Conservation (phyloP, 768 basidiomycete species). For the Leccinum subgranulosum region DNA sequence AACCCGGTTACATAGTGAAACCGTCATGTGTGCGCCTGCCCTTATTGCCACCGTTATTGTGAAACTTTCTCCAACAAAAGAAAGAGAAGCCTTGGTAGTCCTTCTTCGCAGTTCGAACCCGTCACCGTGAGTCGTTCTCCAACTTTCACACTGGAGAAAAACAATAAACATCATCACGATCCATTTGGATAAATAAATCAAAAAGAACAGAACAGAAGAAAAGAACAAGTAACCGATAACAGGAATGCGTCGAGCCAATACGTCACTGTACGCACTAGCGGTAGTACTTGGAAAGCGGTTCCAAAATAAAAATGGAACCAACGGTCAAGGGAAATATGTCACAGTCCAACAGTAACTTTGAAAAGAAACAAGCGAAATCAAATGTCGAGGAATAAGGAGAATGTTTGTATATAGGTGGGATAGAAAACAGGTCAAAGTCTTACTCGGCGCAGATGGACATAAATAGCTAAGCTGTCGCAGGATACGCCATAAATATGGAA, state of each 20-base stretch:
- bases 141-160: neutral
- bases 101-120: neutral
- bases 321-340: slow-evolving; percentile 2
- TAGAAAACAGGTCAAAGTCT: neutral
- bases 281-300: slow-evolving; percentile 16
- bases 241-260: slow-evolving; percentile 19
- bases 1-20: no score
- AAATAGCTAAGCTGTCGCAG: slow-evolving; percentile 26
- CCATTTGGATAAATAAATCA: slow-evolving; percentile 17
- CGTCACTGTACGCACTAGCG: slow-evolving; percentile 21
- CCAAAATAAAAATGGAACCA: slow-evolving; percentile 3
- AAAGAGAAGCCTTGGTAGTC: neutral
- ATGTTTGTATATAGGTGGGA: slow-evolving; percentile 3
- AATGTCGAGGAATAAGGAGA: neutral
- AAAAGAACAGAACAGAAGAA: neutral
- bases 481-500: slow-evolving; percentile 32
- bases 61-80: neutral
- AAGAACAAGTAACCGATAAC: slow-evolving; percentile 3
- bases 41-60: neutral
- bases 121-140: neutral
- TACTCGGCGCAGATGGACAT: slow-evolving; percentile 29
- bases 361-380: slow-evolving; percentile 1
- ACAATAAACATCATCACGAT: slow-evolving; percentile 4
- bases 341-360: slow-evolving; percentile 19
- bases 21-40: neutral